A percentile compares a stretch with the other conserved stretches of the same genome.
Conservation (phyloP, 1,139 yeast genomes). For the Kluyveromyces sp. region DNA sequence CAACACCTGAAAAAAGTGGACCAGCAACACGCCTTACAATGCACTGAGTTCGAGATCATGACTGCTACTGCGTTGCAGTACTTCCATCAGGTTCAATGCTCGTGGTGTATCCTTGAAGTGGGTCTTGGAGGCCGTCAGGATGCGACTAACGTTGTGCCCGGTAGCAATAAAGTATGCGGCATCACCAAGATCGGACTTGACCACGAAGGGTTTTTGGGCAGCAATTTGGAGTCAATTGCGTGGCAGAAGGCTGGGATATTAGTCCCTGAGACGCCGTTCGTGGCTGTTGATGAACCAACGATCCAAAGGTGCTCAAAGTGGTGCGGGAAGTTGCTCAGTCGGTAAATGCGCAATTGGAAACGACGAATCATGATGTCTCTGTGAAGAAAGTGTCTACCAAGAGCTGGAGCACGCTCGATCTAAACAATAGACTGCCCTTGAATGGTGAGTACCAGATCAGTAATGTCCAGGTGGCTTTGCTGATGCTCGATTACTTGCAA, state of each 20-base stretch:
- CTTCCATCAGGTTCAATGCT: constrained; percentile 51
- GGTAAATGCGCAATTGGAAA: constrained; percentile 20
- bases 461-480: constrained; percentile 65
- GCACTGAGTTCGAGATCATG: constrained; percentile 80
- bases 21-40: constrained; percentile 39
- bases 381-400: constrained; percentile 17
- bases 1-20: constrained; percentile 30
- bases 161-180: constrained; percentile 46
- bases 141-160: constrained; percentile 66
- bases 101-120: constrained; percentile 76
- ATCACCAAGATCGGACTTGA: constrained; percentile 82
- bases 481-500: constrained; percentile 38
- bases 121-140: constrained; percentile 87
- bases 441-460: constrained; percentile 64
- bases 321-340: constrained; percentile 24
- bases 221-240: constrained; percentile 57
- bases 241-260: constrained; percentile 78
- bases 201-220: constrained; percentile 70
- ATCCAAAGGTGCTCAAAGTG: constrained; percentile 40
- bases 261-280: constrained; percentile 45
- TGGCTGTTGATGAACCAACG: constrained; percentile 69
- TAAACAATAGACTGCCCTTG: constrained; percentile 36
- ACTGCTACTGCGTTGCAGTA: constrained; percentile 79
- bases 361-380: constrained; percentile 21
- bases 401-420: constrained; percentile 31